Evolutionary conservation across 2,329 filamentous ascomycete species (phyloP), one percentile per base, ranked within the genome.

Genomic region (Verticillium isaacii): DNA sequence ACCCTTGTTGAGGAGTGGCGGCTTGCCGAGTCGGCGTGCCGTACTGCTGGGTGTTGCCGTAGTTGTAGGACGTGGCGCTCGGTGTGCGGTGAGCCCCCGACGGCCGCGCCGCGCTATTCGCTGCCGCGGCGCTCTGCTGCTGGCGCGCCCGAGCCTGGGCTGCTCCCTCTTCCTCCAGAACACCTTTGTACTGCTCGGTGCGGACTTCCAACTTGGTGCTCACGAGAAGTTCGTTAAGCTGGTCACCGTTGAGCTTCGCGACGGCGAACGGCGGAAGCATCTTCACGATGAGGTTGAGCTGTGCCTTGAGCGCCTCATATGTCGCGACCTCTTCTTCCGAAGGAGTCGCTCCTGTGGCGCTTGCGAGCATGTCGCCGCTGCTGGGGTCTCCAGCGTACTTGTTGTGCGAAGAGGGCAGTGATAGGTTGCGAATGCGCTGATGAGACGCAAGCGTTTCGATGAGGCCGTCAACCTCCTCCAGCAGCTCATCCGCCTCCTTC

Each of bases 261-360:
- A 97, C 90, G 1, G 90, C 91, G 71, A 92, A 95, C 1, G 93
- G 93, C 1, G 93, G 93, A 12, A 97, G 77, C 45, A 84, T 86
- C 66, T 89, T 83, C 63, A 96, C 84, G 65, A 96, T 86, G 34
- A 93, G 78, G 0, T 86, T 80, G 23, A 97, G 79, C 70, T 93
- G 91, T 4, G 88, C 84, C 71, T 90, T 92, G 59, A 97, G 81
- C 32, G 88, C 83, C 65, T 92, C 83, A 71, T 96, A 96, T 0
- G 83, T 85, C 15, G 77, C 72, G 62, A 78, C 76, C 69, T 87
- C 85, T 64, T 85, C 84, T 65, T 86, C 84, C 14, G 88, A 87
- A 9, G 91, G 90, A 58, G 87, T 86, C 4, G 86, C 85, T 1
- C 85, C 83, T 7, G 83, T 88, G 29, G 89, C 86, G 56, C 88